Evolutionary conservation across 2,329 filamentous ascomycete species (phyloP).

Genomic region (Diaporthe capsici): DNA sequence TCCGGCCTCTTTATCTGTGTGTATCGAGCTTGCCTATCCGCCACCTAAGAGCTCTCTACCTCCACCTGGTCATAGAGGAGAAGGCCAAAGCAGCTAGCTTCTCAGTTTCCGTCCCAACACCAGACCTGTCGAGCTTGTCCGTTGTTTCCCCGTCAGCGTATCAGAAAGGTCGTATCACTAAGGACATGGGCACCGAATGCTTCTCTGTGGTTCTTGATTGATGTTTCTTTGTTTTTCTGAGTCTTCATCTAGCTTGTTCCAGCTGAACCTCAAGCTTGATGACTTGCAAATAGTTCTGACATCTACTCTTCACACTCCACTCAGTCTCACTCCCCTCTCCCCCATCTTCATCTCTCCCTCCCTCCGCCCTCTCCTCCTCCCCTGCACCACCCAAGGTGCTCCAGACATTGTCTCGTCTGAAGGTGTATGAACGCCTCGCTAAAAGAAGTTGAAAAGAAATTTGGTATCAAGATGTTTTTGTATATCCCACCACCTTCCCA

Average conservation of each 20-base stretch:
- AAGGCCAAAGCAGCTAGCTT: neutral
- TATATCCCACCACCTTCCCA: slow-evolving; percentile 25
- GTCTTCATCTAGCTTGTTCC: slow-evolving; percentile 6
- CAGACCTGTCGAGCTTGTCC: neutral
- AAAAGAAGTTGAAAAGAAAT: slow-evolving; percentile 35
- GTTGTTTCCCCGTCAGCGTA: neutral
- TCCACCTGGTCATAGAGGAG: neutral
- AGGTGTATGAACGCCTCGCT: slow-evolving; percentile 38
- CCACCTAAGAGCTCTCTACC: slow-evolving; percentile 7
- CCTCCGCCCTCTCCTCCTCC: neutral
- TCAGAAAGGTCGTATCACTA: neutral
- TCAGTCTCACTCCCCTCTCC: neutral
- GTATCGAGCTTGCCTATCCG: slow-evolving; percentile 2
- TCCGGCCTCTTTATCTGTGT: neutral
- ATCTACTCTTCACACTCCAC: slow-evolving; percentile 12
- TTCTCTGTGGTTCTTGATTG: neutral
- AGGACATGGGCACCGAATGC: neutral
- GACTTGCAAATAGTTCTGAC: neutral
- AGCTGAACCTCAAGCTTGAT: slow-evolving; percentile 9
- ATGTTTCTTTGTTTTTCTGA: slow-evolving; percentile 24
- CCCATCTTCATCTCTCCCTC: neutral
- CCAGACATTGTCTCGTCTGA: slow-evolving; percentile 33
- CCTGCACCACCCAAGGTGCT: neutral
- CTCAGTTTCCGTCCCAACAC: neutral
- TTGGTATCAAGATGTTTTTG: slow-evolving; percentile 39